A percentile compares a stretch with the other conserved stretches of the same genome.
Evolutionary conservation across 1,284 basidiomycete genomes (phyloP).

Genomic region (Kwoniella shivajii): DNA sequence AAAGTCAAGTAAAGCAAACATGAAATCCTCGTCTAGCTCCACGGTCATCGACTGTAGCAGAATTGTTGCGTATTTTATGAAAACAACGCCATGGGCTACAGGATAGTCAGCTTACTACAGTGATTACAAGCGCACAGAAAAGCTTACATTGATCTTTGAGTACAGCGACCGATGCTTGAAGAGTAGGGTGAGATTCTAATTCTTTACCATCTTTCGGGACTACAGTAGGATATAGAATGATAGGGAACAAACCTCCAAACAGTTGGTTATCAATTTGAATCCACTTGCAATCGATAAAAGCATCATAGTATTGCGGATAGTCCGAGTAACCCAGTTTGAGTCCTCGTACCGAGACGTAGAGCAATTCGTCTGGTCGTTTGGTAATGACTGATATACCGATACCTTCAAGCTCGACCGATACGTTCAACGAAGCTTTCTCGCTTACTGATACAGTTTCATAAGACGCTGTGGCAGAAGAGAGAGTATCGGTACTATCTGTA

Average conservation of each 20-base stretch:
- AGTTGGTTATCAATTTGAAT: slow-evolving; percentile 98
- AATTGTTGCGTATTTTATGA: slow-evolving; percentile 96
- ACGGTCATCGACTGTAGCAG: slow-evolving; percentile 92
- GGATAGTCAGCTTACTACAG: not conserved
- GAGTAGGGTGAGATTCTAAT: slow-evolving; percentile 82
- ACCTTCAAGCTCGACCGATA: slow-evolving; percentile 81
- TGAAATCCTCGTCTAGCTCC: slow-evolving; percentile 94
- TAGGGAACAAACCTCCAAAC: slow-evolving; percentile 93
- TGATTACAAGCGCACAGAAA: not conserved
- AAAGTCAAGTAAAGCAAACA: slow-evolving; percentile 91
- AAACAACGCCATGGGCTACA: slow-evolving; percentile 88
- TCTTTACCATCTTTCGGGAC: slow-evolving; percentile 78
- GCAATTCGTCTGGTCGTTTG: slow-evolving; percentile 81
- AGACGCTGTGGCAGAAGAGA: slow-evolving; percentile 54
- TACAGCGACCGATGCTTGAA: slow-evolving; percentile 85
- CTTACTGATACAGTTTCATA: slow-evolving; percentile 86
- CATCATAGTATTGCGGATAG: slow-evolving; percentile 76
- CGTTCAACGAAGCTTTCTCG: slow-evolving; percentile 66
- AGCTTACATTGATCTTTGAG: slow-evolving; percentile 85
- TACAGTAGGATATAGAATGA: slow-evolving; percentile 92
- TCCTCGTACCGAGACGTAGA: slow-evolving; percentile 80
- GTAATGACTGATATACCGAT: slow-evolving; percentile 93
- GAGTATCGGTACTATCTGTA: slow-evolving; percentile 35
- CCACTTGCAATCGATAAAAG: slow-evolving; percentile 81
- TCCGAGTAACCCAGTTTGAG: slow-evolving; percentile 86